phyloP scores from a whole-genome alignment of 352 stramenopile genomes.

The Phytopythium montanum region DNA sequence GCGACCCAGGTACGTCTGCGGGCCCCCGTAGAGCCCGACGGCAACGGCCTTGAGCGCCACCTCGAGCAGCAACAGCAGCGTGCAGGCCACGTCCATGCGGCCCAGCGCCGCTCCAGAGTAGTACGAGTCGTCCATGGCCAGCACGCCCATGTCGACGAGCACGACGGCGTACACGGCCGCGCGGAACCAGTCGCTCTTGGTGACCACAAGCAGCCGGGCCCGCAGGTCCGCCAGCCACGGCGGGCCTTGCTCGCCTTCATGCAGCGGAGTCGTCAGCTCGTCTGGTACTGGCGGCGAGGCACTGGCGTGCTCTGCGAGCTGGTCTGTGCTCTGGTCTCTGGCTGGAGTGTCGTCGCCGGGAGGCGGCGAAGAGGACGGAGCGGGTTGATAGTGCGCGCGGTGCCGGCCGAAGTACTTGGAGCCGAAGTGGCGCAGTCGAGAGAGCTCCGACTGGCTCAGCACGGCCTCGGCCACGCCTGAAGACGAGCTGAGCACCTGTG shows the following conservation, averaged over 20 bases:
- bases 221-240: slow-evolving; percentile 26
- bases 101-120: slow-evolving; percentile 19
- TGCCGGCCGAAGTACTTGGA: slow-evolving; percentile 28
- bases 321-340: no score
- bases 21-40: slow-evolving; percentile 38
- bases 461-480: slow-evolving; percentile 31
- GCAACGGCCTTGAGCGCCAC: slow-evolving; percentile 52
- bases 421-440: slow-evolving; percentile 36
- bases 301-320: not conserved
- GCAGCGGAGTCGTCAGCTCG: slow-evolving; percentile 4
- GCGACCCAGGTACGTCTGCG: slow-evolving; percentile 46
- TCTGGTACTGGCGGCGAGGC: not conserved
- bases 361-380: not conserved
- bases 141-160: slow-evolving; percentile 43
- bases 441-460: slow-evolving; percentile 35
- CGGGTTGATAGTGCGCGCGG: not conserved
- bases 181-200: slow-evolving; percentile 52
- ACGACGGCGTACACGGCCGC: slow-evolving; percentile 39
- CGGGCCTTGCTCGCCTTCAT: slow-evolving; percentile 3
- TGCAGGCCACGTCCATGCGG: slow-evolving; percentile 54
- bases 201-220: slow-evolving; percentile 18
- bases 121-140: slow-evolving; percentile 59
- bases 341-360: no score
- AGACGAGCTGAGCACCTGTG: slow-evolving; percentile 39
- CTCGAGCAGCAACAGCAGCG: slow-evolving; percentile 55